phyloP scores from a whole-genome alignment of 2,329 filamentous ascomycete species.

The Daldinia eschscholtzii region DNA sequence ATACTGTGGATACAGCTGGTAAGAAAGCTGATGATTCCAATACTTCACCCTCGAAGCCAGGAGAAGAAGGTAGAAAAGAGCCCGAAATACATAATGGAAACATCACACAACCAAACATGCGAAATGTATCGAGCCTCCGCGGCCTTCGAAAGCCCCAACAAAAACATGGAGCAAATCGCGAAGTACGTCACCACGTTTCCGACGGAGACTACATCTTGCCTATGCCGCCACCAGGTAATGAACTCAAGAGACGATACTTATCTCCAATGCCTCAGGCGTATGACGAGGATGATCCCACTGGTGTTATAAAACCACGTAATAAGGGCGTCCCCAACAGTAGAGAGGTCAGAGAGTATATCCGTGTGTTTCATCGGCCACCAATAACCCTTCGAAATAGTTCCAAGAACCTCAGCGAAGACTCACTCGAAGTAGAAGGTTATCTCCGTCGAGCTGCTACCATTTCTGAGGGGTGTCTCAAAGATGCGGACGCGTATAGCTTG shows the following conservation, averaged over 20 bases:
- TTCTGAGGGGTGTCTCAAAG: constrained; percentile 27
- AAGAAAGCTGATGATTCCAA: constrained; percentile 31
- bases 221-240: constrained; percentile 44
- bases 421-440: constrained; percentile 12
- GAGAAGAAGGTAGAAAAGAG: constrained; percentile 22
- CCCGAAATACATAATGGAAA: constrained; percentile 44
- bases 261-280: constrained; percentile 38
- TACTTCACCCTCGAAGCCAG: constrained; percentile 20
- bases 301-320: constrained; percentile 30
- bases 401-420: constrained; percentile 34
- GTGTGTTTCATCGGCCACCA: constrained; percentile 49
- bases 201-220: constrained; percentile 43
- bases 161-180: constrained; percentile 21
- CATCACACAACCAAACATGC: constrained; percentile 33
- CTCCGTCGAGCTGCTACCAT: constrained; percentile 21
- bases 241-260: constrained; percentile 31
- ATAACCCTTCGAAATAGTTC: constrained; percentile 48
- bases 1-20: constrained; percentile 33
- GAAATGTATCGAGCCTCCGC: constrained; percentile 20
- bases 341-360: constrained; percentile 50
- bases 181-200: constrained; percentile 22
- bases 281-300: constrained; percentile 42
- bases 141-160: constrained; percentile 30
- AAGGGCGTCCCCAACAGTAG: constrained; percentile 46
- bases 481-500: constrained; percentile 50